Percentiles rank a stretch among this genome's conserved stretches.
phyloP scores from a whole-genome alignment of 1,139 yeast genomes.

The Candida sojae region DNA sequence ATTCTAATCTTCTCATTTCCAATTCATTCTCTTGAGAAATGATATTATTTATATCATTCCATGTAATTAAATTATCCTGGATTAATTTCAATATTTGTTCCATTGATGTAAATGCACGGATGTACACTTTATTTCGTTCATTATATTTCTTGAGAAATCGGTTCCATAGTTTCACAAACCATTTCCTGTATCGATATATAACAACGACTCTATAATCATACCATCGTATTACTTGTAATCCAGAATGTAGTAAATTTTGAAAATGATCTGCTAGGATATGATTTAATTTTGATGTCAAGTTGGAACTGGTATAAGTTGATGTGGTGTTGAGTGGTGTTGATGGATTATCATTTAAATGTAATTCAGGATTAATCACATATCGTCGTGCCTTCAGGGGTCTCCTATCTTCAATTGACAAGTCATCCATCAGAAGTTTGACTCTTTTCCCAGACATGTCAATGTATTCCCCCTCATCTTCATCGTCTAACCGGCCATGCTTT shows the following conservation, averaged over 20 bases:
- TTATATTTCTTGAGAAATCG: constrained; percentile 35
- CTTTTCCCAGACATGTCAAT: constrained; percentile 14
- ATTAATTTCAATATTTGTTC: constrained; percentile 27
- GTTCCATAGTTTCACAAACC: constrained; percentile 43
- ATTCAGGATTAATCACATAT: constrained; percentile 8
- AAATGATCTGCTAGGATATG: constrained; percentile 11
- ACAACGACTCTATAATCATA: constrained; percentile 27
- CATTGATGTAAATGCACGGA: constrained; percentile 24
- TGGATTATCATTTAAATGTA: constrained; percentile 5
- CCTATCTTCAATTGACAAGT: constrained; percentile 11
- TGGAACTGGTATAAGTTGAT: constrained; percentile 8
- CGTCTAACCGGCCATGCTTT: constrained; percentile 11
- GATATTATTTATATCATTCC: constrained; percentile 25
- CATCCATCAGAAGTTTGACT: constrained; percentile 15
- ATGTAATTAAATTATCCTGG: constrained; percentile 20
- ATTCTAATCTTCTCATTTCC: constrained; percentile 22
- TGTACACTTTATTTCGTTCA: constrained; percentile 17
- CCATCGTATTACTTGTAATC: constrained; percentile 20
- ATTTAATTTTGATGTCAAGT: constrained; percentile 12
- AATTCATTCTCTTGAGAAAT: constrained; percentile 28
- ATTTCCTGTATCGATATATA: constrained; percentile 31
- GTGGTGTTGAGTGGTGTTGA: neutral
- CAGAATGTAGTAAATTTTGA: constrained; percentile 7
- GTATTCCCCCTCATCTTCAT: constrained; percentile 11
- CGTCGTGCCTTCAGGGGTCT: neutral